phyloP scores from a whole-genome alignment of 169 alveolate species.

The Cryptosporidium ubiquitum region DNA sequence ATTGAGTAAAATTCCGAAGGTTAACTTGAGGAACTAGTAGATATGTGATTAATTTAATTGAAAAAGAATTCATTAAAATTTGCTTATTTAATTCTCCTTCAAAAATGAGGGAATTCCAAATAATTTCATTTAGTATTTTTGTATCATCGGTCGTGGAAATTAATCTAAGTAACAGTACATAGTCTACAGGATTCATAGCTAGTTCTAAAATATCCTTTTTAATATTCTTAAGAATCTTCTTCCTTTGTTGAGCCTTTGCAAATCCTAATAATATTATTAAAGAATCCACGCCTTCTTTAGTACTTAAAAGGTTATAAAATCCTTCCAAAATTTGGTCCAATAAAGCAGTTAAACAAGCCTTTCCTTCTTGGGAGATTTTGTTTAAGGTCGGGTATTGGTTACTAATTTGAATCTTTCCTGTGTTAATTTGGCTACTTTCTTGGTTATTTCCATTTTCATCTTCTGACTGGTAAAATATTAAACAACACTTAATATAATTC shows the following conservation, averaged over 20 bases:
- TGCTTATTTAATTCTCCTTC: background rate
- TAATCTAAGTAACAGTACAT: constrained; percentile 26
- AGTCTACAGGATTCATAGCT: constrained; percentile 47
- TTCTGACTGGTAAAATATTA: constrained; percentile 3
- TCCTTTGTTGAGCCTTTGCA: constrained; percentile 71
- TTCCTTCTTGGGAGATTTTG: constrained; percentile 29
- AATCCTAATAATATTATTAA: constrained; percentile 44
- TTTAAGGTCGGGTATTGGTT: background rate
- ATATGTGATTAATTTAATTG: constrained; percentile 32
- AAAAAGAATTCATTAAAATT: background rate
- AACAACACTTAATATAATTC: constrained; percentile 61
- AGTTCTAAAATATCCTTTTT: constrained; percentile 41
- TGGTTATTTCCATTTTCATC: background rate
- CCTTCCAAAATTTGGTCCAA: constrained; percentile 68
- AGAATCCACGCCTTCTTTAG: constrained; percentile 69
- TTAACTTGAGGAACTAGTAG: background rate
- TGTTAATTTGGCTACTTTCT: background rate
- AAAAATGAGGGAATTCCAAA: constrained; percentile 32
- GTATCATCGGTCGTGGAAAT: constrained; percentile 59
- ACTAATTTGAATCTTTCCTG: background rate
- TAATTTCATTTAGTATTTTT: constrained; percentile 47
- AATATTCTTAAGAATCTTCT: constrained; percentile 45
- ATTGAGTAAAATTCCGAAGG: constrained; percentile 21
- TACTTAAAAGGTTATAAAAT: constrained; percentile 33
- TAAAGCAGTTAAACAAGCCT: background rate